Evolutionary conservation across 2,329 filamentous ascomycete species (phyloP), one percentile per base, ranked within the genome.

Genomic region (Laburnicola sp.): DNA sequence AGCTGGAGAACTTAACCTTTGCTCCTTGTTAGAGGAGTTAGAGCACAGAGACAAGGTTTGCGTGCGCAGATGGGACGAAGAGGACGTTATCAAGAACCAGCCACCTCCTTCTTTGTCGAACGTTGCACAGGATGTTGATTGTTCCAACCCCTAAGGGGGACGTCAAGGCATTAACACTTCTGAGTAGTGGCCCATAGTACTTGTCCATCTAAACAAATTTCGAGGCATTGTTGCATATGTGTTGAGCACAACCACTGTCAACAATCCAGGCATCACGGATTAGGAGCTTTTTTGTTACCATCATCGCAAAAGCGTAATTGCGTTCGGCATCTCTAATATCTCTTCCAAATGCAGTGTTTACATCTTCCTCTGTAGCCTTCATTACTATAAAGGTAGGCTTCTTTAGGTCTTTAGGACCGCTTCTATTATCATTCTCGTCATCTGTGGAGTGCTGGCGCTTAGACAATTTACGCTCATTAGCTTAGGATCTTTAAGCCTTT

Each of bases 251-350:
- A 22, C 48, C 48, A 39, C 48, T 45, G 26, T 53, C 40, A 36
- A 49, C 32, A 22, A 53, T 53, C 50, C 35, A 53, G 40, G 50
- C 40, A 30, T 53, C 46, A 31, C 46, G 46, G 11, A 53, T 53
- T 7, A 35, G 50, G n/a, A 53, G 50, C 25, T 35, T 53, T 34
- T 28, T 53, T 36, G 46, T 50, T 21, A 40, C 46, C 40, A 50
- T 53, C 35, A 53, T 50, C 27, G 38, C 16, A 11, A 48, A 25
- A 26, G 37, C 30, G 32, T 52, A 6, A 21, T 16, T n/a, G 27
- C 36, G 28, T 27, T 16, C 32, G 27, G 50, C 40, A 27, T 31
- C 11, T 30, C 42, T 46, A 25, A 51, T 21, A 37, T 47, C 48
- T 23, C 41, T 42, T 51, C n/a, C 28, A 28, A 51, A 51, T 27